Evolutionary conservation across 805 yeast species (phyloP).

Genomic region (Nakazawaea wyomingensis): DNA sequence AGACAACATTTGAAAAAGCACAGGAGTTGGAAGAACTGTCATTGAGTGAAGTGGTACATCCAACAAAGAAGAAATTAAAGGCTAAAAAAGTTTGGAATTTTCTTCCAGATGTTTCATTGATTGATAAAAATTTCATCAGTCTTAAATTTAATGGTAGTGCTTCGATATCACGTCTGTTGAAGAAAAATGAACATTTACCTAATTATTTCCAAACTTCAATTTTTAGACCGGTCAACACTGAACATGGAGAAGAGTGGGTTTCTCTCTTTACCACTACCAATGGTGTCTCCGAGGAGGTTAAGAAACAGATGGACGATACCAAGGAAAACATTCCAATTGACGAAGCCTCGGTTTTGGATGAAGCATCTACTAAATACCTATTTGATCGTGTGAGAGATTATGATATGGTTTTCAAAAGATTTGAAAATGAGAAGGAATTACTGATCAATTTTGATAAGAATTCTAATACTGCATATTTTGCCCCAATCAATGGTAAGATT

Average conservation of each 20-base stretch:
- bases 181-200: slow-evolving; percentile 28
- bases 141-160: slow-evolving; percentile 61
- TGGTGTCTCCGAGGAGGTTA: slow-evolving; percentile 26
- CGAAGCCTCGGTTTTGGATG: slow-evolving; percentile 34
- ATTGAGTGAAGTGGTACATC: slow-evolving; percentile 57
- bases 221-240: slow-evolving; percentile 67
- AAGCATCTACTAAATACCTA: slow-evolving; percentile 39
- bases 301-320: slow-evolving; percentile 39
- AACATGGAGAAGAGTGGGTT: slow-evolving; percentile 71
- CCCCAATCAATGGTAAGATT: slow-evolving; percentile 71
- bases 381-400: slow-evolving; percentile 72
- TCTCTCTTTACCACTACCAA: slow-evolving; percentile 54
- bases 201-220: slow-evolving; percentile 44
- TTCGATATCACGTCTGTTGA: slow-evolving; percentile 36
- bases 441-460: slow-evolving; percentile 58
- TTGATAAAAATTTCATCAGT: slow-evolving; percentile 70
- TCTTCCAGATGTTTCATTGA: slow-evolving; percentile 85
- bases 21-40: slow-evolving; percentile 34
- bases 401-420: slow-evolving; percentile 57
- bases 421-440: slow-evolving; percentile 53
- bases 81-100: slow-evolving; percentile 79
- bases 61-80: slow-evolving; percentile 62
- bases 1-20: slow-evolving; percentile 67
- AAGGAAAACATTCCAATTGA: slow-evolving; percentile 42
- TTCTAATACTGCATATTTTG: slow-evolving; percentile 58